Base-by-base conservation (phyloP, 2,329 filamentous ascomycete species). In the Fusarium haematococcum region DNA sequence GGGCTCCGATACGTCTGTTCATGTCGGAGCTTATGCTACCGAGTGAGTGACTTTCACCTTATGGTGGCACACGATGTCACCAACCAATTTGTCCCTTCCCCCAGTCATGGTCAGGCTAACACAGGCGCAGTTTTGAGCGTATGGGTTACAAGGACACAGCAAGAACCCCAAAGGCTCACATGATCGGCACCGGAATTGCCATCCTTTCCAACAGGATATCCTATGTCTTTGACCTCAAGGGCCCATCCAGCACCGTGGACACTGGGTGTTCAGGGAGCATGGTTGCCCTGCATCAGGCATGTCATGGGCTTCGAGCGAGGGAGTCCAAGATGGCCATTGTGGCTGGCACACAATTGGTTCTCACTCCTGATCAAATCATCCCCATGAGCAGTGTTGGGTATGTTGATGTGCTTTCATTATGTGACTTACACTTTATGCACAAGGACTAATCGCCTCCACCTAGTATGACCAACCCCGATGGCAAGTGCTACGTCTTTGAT, bases 251-350 rank as follows among this genome's bases (percentile, higher is more conserved):
- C 13, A 73, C 79, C 16, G 65, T 80, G 27, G 81, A 84, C 54
- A 85, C 83, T 5, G 84, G 81, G 0, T 85, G 84, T 67, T 84
- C 84, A 0, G 82, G 82, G 0, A 80, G 80, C 1, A 69, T 84
- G 33, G 81, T 83, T 30, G 77, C 78, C 2, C 9, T 79, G 13
- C 71, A 78, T 33, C 69, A 74, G 18, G 78, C 77, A 11, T 74
- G 75, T 33, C 68, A 75, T 27, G 80, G 84, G 59, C 77, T 89
- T 56, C 80, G 84, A 33, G 74, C 82, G 0, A 85, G 85, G 8
- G 86, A 90, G 68, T 85, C 84, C 0, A 82, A 78, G 20, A 78
- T 83, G 60, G 86, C 87, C 1, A 80, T 89, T 37, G 86, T 86
- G 41, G 67, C 56, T 10, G 72, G 67, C 13, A 68, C 65, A 6